Base-by-base conservation (phyloP, 495 filamentous ascomycete genomes). In the Daldinia loculata region DNA sequence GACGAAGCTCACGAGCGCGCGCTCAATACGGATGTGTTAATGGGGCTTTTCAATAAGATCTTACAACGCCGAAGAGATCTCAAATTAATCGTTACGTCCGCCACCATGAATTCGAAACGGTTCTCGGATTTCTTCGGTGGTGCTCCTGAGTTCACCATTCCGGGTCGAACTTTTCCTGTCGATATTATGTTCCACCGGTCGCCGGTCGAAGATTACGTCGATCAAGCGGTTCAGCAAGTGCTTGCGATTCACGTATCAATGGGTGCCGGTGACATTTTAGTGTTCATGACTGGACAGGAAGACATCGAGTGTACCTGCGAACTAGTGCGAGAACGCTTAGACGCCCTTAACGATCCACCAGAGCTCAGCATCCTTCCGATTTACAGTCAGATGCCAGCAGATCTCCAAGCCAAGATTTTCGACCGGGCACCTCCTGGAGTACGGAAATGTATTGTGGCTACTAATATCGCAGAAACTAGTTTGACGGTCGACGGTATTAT, bases 281-380 rank as follows among this genome's bases (percentile, higher is more conserved):
- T 98, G 17, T 99, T 99, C 79, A 99, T 99, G 96, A 99, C 96
- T 2, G 96, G 96, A 32, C 95, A 98, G 80, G 96, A 99, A 81
- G 96, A 99, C 75, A 99, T 99, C 63, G 95, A 98, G 80, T 89
- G 92, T 38, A 98, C 96, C 0, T 99, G 96, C 75, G 96, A 98
- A 71, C 84, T 98, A 1, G 85, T 97, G 24, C 92, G 91, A 48
- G 95, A 99, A 75, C 84, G 96, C 32, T 79, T 99, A n/a, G 91
- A 93, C 66, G 81, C 95, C 63, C 85, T 99, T 9, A 98, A 98
- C 67, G 95, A 98, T 75, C 96, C 96, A 1, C 93, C 94, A 8
- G 94, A 97, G 72, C 89, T 99, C 32, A 94, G 91, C 75, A 97
- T 99, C 50, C 86, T 99, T 22, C 96, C 96, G 0, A 98, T 99